A percentile compares a stretch with the other conserved stretches of the same genome.
Conservation (phyloP, 495 filamentous ascomycete genomes). For the Penicillium paradoxum region DNA sequence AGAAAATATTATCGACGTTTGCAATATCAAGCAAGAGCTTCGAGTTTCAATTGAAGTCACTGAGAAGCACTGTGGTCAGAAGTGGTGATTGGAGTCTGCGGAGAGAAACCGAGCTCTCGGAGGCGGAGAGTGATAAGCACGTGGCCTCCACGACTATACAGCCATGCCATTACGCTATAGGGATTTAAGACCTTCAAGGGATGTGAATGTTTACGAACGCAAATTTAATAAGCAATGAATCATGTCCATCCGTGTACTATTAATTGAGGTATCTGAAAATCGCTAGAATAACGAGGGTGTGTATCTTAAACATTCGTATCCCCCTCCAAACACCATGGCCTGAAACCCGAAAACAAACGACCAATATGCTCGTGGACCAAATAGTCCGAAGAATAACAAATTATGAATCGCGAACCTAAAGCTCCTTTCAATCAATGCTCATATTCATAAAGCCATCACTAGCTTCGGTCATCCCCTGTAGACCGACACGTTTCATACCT, state of each 20-base stretch:
- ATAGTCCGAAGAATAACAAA: constrained; percentile 1
- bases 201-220: not conserved
- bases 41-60: not conserved
- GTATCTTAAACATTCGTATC: not conserved
- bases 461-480: constrained; percentile 95
- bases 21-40: not conserved
- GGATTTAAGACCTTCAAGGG: no score
- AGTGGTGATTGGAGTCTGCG: constrained; percentile 10
- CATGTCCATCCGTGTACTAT: no score
- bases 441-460: constrained; percentile 96
- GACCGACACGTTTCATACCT: constrained; percentile 66
- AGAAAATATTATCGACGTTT: not conserved
- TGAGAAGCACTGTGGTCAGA: not conserved
- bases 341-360: not conserved
- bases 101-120: constrained; percentile 15
- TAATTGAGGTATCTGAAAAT: constrained; percentile 11
- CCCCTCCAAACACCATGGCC: not conserved
- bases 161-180: not conserved
- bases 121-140: constrained; percentile 26
- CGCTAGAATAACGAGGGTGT: constrained; percentile 5
- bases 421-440: constrained; percentile 68
- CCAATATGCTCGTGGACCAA: not conserved
- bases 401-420: constrained; percentile 10
- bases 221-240: not conserved
- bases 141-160: constrained; percentile 12